Evolutionary conservation across 2,329 filamentous ascomycete genomes (phyloP).

Genomic region (Neospermospora avenae): DNA sequence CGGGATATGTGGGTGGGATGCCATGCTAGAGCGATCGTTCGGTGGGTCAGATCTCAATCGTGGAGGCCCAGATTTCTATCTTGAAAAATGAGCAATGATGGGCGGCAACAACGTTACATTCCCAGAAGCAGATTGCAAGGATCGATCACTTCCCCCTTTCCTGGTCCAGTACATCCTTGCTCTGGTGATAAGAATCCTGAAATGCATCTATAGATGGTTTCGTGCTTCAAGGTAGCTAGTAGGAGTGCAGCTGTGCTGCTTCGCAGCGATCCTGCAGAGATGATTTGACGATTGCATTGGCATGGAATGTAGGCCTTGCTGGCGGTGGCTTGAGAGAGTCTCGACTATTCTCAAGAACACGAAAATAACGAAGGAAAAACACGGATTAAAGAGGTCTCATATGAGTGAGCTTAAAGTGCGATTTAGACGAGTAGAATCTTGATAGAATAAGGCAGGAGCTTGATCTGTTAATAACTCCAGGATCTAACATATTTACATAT

Average conservation of each 20-base stretch:
- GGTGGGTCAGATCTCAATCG: not conserved
- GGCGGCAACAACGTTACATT: not conserved
- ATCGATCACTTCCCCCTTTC: not conserved
- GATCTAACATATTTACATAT: not conserved
- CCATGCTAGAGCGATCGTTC: not conserved
- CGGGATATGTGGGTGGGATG: not conserved
- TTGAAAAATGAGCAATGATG: not conserved
- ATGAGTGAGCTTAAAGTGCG: not conserved
- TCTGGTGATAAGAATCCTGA: not conserved
- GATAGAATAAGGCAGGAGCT: not conserved
- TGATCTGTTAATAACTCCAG: not conserved
- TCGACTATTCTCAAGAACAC: not conserved
- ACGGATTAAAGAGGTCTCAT: not conserved
- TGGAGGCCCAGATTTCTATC: not conserved
- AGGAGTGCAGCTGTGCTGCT: not conserved
- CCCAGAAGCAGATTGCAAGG: not conserved
- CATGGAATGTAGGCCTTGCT: not conserved
- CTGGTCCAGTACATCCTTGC: not conserved
- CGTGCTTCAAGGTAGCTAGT: not conserved
- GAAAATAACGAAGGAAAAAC: not conserved
- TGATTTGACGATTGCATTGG: not conserved
- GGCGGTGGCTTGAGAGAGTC: not conserved
- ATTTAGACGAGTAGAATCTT: not conserved
- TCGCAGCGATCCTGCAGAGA: not conserved
- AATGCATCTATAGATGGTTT: not conserved